Conservation (phyloP, 371 early-diverging fungal genomes). For the Blakeslea trispora region DNA sequence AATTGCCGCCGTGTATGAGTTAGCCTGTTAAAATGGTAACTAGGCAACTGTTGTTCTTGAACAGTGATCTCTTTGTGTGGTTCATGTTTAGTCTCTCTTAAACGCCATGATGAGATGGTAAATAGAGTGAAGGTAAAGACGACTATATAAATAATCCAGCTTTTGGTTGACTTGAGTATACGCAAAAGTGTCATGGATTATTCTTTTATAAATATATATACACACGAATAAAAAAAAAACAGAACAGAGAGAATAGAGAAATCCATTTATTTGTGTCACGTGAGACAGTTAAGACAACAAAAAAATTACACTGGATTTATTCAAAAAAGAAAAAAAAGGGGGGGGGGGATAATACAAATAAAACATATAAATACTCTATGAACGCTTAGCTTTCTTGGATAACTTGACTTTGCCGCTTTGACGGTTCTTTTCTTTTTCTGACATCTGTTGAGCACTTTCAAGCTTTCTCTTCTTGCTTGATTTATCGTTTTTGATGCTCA, state of each 20-base stretch:
- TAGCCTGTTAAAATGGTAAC: constrained; percentile 12
- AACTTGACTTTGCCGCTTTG: constrained; percentile 53
- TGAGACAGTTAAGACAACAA: too few relatives aligned
- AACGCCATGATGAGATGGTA: not conserved
- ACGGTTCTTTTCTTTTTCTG: constrained; percentile 52
- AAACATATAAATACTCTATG: constrained; percentile 23
- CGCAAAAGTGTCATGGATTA: not conserved
- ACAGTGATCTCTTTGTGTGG: not conserved
- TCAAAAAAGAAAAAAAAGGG: too few relatives aligned
- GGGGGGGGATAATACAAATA: not conserved
- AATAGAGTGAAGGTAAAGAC: not conserved
- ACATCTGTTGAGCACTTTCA: constrained; percentile 52
- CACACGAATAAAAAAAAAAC: not conserved
- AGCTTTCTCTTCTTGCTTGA: constrained; percentile 70
- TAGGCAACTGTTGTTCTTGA: not conserved
- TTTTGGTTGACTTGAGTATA: not conserved
- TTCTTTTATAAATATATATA: too few relatives aligned
- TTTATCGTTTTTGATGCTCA: constrained; percentile 75
- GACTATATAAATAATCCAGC: not conserved
- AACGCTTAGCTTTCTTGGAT: constrained; percentile 49
- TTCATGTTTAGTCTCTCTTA: not conserved
- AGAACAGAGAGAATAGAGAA: not conserved
- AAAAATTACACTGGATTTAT: too few relatives aligned
- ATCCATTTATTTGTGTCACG: too few relatives aligned
- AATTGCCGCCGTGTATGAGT: constrained; percentile 10